Base-by-base conservation (phyloP, 768 basidiomycete genomes). In the Leucogyrophana mollusca region DNA sequence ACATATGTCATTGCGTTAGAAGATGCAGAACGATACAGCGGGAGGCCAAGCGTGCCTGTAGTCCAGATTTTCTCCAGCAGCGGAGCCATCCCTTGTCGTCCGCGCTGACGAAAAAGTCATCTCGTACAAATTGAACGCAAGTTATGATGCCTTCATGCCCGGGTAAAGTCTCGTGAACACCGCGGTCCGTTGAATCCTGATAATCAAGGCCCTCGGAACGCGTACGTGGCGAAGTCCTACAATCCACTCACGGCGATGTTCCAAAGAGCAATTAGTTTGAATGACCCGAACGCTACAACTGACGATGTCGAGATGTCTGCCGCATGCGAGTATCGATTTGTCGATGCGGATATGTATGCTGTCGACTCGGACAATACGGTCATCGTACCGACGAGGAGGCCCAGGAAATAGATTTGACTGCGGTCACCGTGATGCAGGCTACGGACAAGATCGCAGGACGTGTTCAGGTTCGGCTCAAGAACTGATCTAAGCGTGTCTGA, bases 61-160 rank as follows among this genome's bases (percentile, higher is more conserved):
- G 50, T 33, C 57, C 65, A 62, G 52, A 62, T 34, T 58, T 53
- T 42, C 51, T 69, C 93, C 94, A 95, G 25, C 80, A 62, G 30
- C 74, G 72, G 9, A 93, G 56, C 8, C 64, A 62, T 2, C 95
- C 95, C 49, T 73, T 74, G 46, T 90, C 83, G 64, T 96, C 94
- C 39, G 85, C 88, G 40, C 82, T 86, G 30, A 84, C 66, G 47
- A 97, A 70, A 4, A 64, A 39, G 8, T 73, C 65, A 13, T 77
- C 65, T 4, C 68, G 59, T 6, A 84, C 53, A 57, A 92, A 94
- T 36, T 80, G 81, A 36, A 94, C 76, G 37, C 82, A 86, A 17
- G 93, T 93, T 17, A 98, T 79, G 14, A 79, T 58, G 9, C 81
- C 82, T 37, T 78, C 65, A 57, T 94, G 92, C 3, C 85, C 91